A percentile compares a stretch with the other conserved stretches of the same genome.
Evolutionary conservation across 768 basidiomycete species (phyloP).

Genomic region (Pholiota conissans): DNA sequence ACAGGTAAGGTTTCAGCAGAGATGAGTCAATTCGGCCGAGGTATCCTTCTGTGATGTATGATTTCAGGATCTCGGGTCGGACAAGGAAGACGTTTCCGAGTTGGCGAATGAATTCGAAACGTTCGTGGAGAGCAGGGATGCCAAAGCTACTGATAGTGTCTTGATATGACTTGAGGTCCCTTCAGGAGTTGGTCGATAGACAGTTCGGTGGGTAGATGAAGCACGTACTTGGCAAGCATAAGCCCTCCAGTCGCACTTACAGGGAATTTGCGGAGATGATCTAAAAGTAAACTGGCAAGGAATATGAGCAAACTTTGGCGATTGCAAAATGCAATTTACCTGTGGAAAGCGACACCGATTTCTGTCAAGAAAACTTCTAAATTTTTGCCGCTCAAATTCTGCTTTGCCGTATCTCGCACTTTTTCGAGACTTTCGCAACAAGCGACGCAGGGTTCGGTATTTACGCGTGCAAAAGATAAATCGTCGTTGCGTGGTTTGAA

Average conservation of each 20-base stretch:
- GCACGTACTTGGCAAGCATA: conserved; percentile 94
- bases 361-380: conserved; percentile 90
- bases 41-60: conserved; percentile 93
- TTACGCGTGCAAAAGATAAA: conserved; percentile 88
- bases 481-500: conserved; percentile 98
- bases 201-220: not conserved
- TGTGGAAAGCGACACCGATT: conserved; percentile 92
- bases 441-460: conserved; percentile 87
- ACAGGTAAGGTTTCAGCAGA: conserved; percentile 87
- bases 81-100: conserved; percentile 97
- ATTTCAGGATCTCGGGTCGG: conserved; percentile 90
- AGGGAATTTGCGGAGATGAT: conserved; percentile 94
- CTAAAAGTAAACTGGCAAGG: conserved; percentile 72
- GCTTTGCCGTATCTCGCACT: conserved; percentile 72
- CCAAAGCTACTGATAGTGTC: conserved; percentile 83
- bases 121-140: conserved; percentile 83
- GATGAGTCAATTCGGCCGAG: conserved; percentile 88
- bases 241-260: conserved; percentile 96
- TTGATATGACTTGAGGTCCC: conserved; percentile 96
- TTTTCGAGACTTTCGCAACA: conserved; percentile 87
- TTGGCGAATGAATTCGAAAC: conserved; percentile 97
- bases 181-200: conserved; percentile 37
- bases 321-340: conserved; percentile 36
- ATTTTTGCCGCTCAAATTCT: conserved; percentile 89
- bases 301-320: not conserved